These are phyloP conservation scores for Hypoxylon fragiforme DNA, from an alignment of 495 filamentous ascomycete genomes.

Conservation along the genomic window DNA sequence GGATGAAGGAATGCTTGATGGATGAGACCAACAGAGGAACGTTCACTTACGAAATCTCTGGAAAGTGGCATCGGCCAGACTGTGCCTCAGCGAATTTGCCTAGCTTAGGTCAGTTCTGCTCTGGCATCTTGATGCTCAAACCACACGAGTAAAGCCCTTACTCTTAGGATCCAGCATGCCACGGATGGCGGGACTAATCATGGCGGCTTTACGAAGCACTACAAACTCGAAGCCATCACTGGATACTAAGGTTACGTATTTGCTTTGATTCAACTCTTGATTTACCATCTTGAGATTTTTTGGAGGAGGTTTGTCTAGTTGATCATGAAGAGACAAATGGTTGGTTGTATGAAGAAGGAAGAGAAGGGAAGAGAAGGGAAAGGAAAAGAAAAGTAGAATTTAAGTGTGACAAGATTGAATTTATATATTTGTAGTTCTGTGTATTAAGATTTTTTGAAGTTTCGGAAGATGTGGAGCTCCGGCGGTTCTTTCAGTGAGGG, in stretches of 20 bases:
- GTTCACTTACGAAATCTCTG: constrained; percentile 69
- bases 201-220: constrained; percentile 74
- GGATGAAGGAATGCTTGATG: constrained; percentile 1
- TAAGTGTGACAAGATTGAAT: constrained; percentile 4
- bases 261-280: constrained; percentile 37
- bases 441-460: constrained; percentile 13
- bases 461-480: constrained; percentile 7
- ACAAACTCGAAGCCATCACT: constrained; percentile 88
- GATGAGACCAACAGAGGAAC: constrained; percentile 1
- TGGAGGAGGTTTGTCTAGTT: not conserved
- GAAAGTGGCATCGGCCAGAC: constrained; percentile 66
- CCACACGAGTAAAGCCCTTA: constrained; percentile 43
- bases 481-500: not conserved
- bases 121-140: not conserved
- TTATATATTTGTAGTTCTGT: too few species aligned
- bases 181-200: constrained; percentile 74
- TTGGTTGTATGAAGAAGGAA: not conserved
- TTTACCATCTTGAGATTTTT: constrained; percentile 23
- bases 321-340: not conserved
- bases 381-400: not conserved
- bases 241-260: constrained; percentile 86
- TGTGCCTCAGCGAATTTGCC: constrained; percentile 71
- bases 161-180: constrained; percentile 83
- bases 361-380: not conserved
- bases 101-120: constrained; percentile 39